A percentile compares a stretch with the other conserved stretches of the same genome.
These are phyloP conservation scores for Lyophyllum shimeji DNA, from an alignment of 768 basidiomycete species.

Conservation along the genomic window DNA sequence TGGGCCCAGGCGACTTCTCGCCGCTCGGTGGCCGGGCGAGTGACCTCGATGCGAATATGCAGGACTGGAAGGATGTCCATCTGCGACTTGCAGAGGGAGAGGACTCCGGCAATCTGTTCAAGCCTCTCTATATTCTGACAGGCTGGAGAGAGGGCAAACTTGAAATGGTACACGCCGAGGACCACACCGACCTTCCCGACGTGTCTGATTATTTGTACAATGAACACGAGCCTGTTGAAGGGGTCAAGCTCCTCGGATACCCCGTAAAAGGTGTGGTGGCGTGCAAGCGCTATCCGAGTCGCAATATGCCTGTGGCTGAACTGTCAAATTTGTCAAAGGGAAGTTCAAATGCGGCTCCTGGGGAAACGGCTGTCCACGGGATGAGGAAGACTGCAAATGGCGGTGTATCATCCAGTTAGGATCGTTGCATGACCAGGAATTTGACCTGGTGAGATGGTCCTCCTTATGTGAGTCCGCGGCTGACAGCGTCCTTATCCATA, in stretches of 20 bases:
- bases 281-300: no score
- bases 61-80: no score
- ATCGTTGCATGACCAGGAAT: background rate
- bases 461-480: background rate
- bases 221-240: background rate
- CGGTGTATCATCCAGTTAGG: background rate
- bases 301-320: no score
- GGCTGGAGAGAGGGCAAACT: background rate
- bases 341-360: background rate
- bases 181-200: background rate
- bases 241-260: background rate
- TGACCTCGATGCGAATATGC: no score
- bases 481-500: background rate
- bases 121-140: background rate
- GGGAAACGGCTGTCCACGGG: background rate
- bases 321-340: background rate
- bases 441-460: background rate
- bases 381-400: background rate
- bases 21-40: no score
- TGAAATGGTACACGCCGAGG: background rate
- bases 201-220: background rate
- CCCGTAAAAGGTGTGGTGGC: background rate
- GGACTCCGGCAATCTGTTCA: no score
- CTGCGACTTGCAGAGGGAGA: no score
- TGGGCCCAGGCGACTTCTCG: background rate